Percentiles rank a stretch among this genome's conserved stretches.
Evolutionary conservation across 768 basidiomycete genomes (phyloP).

Genomic region (Boletus barrowsii): DNA sequence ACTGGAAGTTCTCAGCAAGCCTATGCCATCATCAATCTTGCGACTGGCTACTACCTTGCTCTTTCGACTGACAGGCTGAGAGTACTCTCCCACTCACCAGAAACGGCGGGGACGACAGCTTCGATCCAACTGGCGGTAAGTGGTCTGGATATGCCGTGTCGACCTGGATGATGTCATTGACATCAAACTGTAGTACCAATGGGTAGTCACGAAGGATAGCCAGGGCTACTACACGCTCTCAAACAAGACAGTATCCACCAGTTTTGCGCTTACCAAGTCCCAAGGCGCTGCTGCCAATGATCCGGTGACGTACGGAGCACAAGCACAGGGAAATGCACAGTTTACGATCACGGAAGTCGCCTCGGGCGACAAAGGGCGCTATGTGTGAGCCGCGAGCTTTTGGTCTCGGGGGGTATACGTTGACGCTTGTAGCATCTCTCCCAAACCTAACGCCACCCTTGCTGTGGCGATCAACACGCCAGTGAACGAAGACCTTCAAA

Average conservation of each 20-base stretch:
- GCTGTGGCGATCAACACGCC: constrained; percentile 1
- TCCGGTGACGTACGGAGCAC: constrained; percentile 2
- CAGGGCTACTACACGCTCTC: constrained; percentile 5
- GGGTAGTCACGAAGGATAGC: constrained; percentile 2
- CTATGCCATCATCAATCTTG: constrained; percentile 9
- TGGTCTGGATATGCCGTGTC: neutral
- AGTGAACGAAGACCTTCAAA: neutral
- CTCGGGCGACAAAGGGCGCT: constrained; percentile 3
- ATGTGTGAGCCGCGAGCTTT: neutral
- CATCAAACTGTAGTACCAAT: constrained; percentile 4
- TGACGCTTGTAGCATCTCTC: constrained; percentile 5
- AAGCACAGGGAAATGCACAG: neutral
- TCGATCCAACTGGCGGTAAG: neutral
- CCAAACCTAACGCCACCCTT: neutral
- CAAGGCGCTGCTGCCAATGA: neutral
- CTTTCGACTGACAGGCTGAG: neutral
- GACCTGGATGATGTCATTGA: neutral
- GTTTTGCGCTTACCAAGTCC: constrained; percentile 1
- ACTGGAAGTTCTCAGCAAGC: neutral
- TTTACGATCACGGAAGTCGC: constrained; percentile 5
- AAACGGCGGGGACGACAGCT: neutral
- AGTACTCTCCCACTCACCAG: neutral
- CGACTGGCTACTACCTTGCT: constrained; percentile 5
- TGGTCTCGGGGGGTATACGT: neutral
- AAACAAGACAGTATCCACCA: neutral